phyloP scores from a whole-genome alignment of 1,284 basidiomycete genomes.

The Rhodofomes roseus region DNA sequence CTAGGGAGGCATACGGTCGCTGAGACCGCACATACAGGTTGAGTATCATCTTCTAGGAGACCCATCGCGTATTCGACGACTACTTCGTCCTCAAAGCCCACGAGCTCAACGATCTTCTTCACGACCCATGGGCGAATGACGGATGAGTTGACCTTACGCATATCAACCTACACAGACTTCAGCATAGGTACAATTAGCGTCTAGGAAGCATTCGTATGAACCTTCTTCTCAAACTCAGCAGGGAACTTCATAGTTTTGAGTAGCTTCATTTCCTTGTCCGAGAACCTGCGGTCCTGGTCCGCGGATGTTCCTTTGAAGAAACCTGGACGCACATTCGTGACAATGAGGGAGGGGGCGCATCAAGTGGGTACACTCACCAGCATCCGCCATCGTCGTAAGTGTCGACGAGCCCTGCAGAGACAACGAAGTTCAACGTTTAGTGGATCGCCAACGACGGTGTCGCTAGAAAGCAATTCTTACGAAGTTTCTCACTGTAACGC shows the following conservation, averaged over 20 bases:
- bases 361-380: constrained; percentile 17
- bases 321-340: constrained; percentile 36
- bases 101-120: constrained; percentile 84
- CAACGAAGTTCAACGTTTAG: not conserved
- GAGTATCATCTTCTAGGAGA: constrained; percentile 80
- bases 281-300: constrained; percentile 87
- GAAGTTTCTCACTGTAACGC: not conserved
- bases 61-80: constrained; percentile 96
- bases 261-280: constrained; percentile 90
- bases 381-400: constrained; percentile 27
- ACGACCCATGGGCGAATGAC: constrained; percentile 94
- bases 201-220: constrained; percentile 30
- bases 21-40: constrained; percentile 56
- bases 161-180: constrained; percentile 66
- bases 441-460: not conserved
- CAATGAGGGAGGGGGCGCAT: not conserved
- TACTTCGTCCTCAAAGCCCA: constrained; percentile 96
- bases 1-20: not conserved
- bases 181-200: not conserved
- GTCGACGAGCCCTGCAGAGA: not conserved
- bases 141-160: constrained; percentile 88
- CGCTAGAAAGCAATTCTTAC: not conserved
- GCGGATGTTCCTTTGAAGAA: constrained; percentile 87
- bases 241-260: constrained; percentile 91
- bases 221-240: constrained; percentile 85